Evolutionary conservation across 2,329 filamentous ascomycete species (phyloP), one percentile per base, ranked within the genome.

Genomic region (Verruconis gallopava): DNA sequence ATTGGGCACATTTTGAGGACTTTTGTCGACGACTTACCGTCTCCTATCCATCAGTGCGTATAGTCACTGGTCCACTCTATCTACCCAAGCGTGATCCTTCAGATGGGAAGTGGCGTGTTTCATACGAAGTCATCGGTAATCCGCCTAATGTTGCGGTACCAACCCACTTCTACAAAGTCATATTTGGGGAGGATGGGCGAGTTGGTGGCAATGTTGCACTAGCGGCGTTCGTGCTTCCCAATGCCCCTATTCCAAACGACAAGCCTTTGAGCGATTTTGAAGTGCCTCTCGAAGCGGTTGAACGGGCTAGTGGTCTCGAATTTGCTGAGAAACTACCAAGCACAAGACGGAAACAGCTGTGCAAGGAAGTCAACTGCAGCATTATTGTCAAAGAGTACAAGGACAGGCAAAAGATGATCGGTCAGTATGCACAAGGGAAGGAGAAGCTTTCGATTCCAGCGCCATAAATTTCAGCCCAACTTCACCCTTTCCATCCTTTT

Each of bases 121-220:
- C 72, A 47, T 96, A 98, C 67, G 91, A 98, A 67, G 81, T 98
- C 46, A 94, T 98, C 52, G 91, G 91, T 30, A 81, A 72, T 57
- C 91, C 91, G 49, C 89, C 91, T 5, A 93, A 86, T 54, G 82
- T 98, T 43, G 88, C 91, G 19, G 91, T 98, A 41, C 91, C 91
- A 3, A 98, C 91, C 17, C 91, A 98, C 62, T 98, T 98, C 66
- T 98, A 94, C 74, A 98, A 98, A 69, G 85, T 98, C 55, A 91
- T 98, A 52, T 93, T 91, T 55, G 91, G 85, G 19, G 91, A 98
- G 65, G 85, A 94, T 55, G 83, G 81, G 3, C 62, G 57, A 45
- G 53, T 60, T 2, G 62, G 59, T 6, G 83, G 84, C 14, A 80
- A 80, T 48, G 91, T 98, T 22, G 85, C 86, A 21, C 67, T 98